Base-by-base conservation (phyloP, 1,284 basidiomycete species). In the Ganoderma lucidum region DNA sequence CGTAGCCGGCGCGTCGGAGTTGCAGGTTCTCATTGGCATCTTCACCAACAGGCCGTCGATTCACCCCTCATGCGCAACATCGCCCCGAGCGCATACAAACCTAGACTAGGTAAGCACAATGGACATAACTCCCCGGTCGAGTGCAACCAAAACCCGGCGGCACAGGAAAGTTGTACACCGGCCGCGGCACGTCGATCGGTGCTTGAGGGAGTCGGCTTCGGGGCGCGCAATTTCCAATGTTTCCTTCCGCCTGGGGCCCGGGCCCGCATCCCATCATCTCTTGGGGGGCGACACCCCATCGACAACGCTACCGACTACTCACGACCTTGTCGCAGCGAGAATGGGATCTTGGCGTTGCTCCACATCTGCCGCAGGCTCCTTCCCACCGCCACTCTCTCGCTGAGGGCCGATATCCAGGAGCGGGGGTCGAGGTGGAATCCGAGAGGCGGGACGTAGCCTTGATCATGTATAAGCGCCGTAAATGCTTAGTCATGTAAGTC, bases 151-250 rank as follows among this genome's bases (percentile, higher is more conserved):
- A 14, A 3, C 23, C 19, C 23, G 48, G 23, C 48, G 23, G 48
- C 23, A 23, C 48, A 8, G 2, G 23, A 23, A 51, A 51, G 71
- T 88, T 87, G 87, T 88, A 84, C 79, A 81, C 80, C 23, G 85
- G 35, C 35, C 35, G 35, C 35, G 8, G 83, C 30, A 81, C 80
- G 23, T 83, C 87, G 8, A 80, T 83, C 87, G 8, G 79, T 87
- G 19, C 86, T 83, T 75, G 82, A 35, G 35, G n/a, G n/a, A n/a
- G 84, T 87, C 72, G 87, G 87, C 30, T 81, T 81, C 62, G 87
- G 87, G 14, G 78, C 87, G 63, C 86, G 88, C 75, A 10, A 9
- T 88, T 82, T 76, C 88, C 87, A 17, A 85, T 79, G 71, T 88
- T 44, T 3, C 23, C 23, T 23, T 44, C 62, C 12, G 76, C 84